Conservation (phyloP, 768 basidiomycete species). For the Dendrothele bispora region DNA sequence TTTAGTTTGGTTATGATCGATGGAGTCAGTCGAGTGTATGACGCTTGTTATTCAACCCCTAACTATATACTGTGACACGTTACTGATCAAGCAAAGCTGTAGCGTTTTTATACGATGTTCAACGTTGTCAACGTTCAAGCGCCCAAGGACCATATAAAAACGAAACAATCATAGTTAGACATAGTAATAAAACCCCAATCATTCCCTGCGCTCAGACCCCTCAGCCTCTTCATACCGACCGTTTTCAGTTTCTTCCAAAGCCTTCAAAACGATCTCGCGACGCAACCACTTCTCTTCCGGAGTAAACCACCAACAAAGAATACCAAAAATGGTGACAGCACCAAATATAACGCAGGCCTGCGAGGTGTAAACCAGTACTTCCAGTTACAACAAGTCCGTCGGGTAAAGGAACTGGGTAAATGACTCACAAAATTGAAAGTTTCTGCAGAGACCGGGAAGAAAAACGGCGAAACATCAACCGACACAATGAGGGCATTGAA, state of each 20-base stretch:
- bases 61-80: too few species aligned
- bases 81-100: too few species aligned
- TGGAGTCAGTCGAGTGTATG: too few species aligned
- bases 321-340: slow-evolving; percentile 72
- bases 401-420: not conserved
- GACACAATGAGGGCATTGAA: slow-evolving; percentile 79
- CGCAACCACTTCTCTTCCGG: slow-evolving; percentile 82
- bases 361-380: too few species aligned
- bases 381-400: slow-evolving; percentile 2
- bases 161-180: too few species aligned
- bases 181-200: too few species aligned
- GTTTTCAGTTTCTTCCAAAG: slow-evolving; percentile 34
- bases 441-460: slow-evolving; percentile 73
- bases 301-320: slow-evolving; percentile 76
- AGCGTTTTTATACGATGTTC: too few species aligned
- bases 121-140: too few species aligned
- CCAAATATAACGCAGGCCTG: slow-evolving; percentile 81
- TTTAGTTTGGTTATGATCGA: too few species aligned
- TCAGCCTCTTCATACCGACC: not conserved
- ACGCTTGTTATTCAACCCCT: too few species aligned
- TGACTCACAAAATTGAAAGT: slow-evolving; percentile 83
- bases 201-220: not conserved
- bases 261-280: slow-evolving; percentile 56
- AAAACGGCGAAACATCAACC: slow-evolving; percentile 77
- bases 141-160: too few species aligned